phyloP scores from a whole-genome alignment of 2,329 filamentous ascomycete species.

The Raffaelea ambrosiae region DNA sequence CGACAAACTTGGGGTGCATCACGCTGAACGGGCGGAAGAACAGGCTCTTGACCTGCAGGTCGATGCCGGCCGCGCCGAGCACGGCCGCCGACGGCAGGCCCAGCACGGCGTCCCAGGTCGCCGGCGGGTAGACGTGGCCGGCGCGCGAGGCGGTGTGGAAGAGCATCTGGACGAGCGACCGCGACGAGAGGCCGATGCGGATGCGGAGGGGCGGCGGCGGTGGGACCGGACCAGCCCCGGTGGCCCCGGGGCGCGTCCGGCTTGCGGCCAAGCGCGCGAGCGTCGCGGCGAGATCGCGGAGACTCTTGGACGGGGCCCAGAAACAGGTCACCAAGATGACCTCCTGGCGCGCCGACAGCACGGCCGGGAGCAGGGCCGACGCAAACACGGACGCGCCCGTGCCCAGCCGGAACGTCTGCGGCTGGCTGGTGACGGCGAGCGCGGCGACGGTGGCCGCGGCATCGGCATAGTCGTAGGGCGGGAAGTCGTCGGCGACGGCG shows the following conservation, averaged over 20 bases:
- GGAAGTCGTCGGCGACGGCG: conserved; percentile 28
- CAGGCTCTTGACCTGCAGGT: conserved; percentile 65
- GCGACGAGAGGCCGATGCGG: conserved; percentile 68
- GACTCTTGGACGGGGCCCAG: conserved; percentile 47
- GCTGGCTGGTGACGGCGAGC: conserved; percentile 40
- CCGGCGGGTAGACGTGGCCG: conserved; percentile 53
- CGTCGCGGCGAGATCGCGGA: conserved; percentile 46
- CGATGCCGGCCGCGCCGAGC: conserved; percentile 49
- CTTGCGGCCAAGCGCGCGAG: conserved; percentile 49
- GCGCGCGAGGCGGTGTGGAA: conserved; percentile 56
- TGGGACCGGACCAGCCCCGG: conserved; percentile 2
- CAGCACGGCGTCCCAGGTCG: conserved; percentile 51
- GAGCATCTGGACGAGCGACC: conserved; percentile 64
- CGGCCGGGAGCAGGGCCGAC: conserved; percentile 48
- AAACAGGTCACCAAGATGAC: conserved; percentile 16
- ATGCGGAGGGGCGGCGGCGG: conserved; percentile 41
- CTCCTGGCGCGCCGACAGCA: conserved; percentile 29
- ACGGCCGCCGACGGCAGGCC: conserved; percentile 50
- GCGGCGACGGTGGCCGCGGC: conserved; percentile 13
- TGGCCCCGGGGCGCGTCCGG: conserved; percentile 17
- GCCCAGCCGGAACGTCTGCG: conserved; percentile 42
- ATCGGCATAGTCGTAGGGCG: conserved; percentile 36
- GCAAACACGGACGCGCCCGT: conserved; percentile 50
- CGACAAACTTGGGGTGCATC: conserved; percentile 80
- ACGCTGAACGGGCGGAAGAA: conserved; percentile 76